Evolutionary conservation across 192 early-diverging fungal genomes (phyloP).

Genomic region (Backusella parvicylindrica): DNA sequence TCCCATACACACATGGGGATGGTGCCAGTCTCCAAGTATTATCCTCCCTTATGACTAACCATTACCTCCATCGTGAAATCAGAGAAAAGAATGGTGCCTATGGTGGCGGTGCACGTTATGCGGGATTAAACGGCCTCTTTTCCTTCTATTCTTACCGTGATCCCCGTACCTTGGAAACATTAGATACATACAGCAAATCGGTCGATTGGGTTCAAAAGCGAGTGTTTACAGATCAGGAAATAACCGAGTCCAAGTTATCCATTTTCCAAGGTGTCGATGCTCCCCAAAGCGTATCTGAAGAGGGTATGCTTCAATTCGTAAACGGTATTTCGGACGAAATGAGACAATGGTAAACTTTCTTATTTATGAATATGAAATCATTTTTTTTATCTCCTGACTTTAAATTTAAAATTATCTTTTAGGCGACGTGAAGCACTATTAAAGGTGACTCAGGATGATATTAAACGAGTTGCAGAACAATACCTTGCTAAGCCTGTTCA

Average conservation of each 20-base stretch:
- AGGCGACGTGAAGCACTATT: constrained; percentile 77
- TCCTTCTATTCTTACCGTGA: constrained; percentile 94
- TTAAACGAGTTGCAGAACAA: constrained; percentile 63
- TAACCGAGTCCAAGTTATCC: constrained; percentile 90
- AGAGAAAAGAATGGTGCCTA: constrained; percentile 97
- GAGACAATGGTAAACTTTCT: constrained; percentile 61
- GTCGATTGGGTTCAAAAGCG: constrained; percentile 65
- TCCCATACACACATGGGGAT: constrained; percentile 84
- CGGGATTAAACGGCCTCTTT: constrained; percentile 73
- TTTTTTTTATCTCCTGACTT: neutral
- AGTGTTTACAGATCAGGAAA: constrained; percentile 56
- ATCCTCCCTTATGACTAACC: constrained; percentile 78
- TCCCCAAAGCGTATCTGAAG: constrained; percentile 77
- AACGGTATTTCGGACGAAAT: constrained; percentile 81
- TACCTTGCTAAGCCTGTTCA: neutral
- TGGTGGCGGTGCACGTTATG: constrained; percentile 82
- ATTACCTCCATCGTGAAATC: constrained; percentile 94
- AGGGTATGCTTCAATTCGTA: constrained; percentile 81
- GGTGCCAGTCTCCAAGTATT: constrained; percentile 75
- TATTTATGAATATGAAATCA: neutral
- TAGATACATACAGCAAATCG: constrained; percentile 63
- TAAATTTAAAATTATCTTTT: neutral
- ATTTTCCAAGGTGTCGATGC: constrained; percentile 84
- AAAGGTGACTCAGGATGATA: constrained; percentile 59
- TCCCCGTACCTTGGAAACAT: constrained; percentile 69